Base-by-base conservation (phyloP, 441 rosid genomes). In the California macrophylla region DNA sequence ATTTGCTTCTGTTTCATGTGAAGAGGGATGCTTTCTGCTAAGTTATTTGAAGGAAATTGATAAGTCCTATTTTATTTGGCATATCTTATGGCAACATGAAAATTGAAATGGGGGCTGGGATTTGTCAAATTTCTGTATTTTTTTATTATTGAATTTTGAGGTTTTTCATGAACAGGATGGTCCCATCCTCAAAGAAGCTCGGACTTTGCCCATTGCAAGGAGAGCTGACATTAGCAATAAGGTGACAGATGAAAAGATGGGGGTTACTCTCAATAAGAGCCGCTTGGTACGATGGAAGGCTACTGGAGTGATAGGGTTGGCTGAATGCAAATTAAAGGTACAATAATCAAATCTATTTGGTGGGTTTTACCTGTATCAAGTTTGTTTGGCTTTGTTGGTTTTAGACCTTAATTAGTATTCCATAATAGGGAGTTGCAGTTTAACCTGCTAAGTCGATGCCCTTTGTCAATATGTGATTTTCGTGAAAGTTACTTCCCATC, bases 291-390 rank as follows among this genome's bases (percentile, higher is more conserved):
- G 90, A 67, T 90, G 97, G 97, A 88, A 87, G 69, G 75, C 82
- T 36, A 93, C 97, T 10, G 93, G 96, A 72, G 88, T 91, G 28
- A 65, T 89, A 70, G 93, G 87, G 3, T 79, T 93, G 71, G 82
- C 92, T 25, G 90, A 85, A 70, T 74, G 87, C 74, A 83, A 79
- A 76, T 81, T 93, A 81, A 82, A 85, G 92, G 98, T 93, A 74
- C 62, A 61, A 40, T 32, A n/a, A 64, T 23, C 50, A 16, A 4
- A 9, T 50, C 12, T 24, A 1, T 28, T 66, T 47, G 9, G 50
- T 18, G 10, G 60, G 25, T 20, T 52, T 52, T 52, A 6, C 25
- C 20, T 52, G 10, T 18, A 52, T 52, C 60, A 52, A 52, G 60
- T 23, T 23, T 36, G 60, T 23, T 23, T 36, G 40, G 40, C 40